Percentiles rank a stretch among this genome's conserved stretches.
Conservation (phyloP, 345 rosid genomes). For the Gossypium mustelinum region DNA sequence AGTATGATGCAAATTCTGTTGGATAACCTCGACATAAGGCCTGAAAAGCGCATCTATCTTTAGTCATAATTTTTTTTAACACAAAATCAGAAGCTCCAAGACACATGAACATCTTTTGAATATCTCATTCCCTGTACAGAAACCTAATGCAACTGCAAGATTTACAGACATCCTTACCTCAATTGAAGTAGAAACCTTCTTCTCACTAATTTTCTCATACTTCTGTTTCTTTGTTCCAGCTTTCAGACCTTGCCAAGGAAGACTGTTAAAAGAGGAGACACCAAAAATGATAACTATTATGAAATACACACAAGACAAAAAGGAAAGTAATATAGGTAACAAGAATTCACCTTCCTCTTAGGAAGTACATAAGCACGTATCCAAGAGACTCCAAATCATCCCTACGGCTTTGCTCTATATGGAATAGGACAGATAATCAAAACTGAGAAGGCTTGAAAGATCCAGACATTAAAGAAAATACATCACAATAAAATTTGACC, state of each 20-base stretch:
- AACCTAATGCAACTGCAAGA: neutral
- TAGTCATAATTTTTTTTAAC: conserved; percentile 7
- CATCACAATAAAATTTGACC: neutral
- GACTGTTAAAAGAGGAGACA: conserved; percentile 41
- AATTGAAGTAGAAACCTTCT: conserved; percentile 88
- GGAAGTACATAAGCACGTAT: conserved; percentile 91
- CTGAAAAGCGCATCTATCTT: conserved; percentile 36
- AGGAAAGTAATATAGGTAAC: neutral
- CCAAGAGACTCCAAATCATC: conserved; percentile 99
- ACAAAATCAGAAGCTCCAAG: conserved; percentile 33
- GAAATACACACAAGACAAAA: conserved; percentile 2
- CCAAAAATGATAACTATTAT: conserved; percentile 13
- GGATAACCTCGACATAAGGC: conserved; percentile 78
- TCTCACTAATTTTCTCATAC: conserved; percentile 95
- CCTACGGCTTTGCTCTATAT: conserved; percentile 59
- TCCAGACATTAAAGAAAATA: neutral
- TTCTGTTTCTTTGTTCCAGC: conserved; percentile 98
- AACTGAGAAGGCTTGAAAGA: neutral
- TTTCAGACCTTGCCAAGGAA: conserved; percentile 99
- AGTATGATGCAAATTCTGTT: conserved; percentile 2
- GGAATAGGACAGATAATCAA: neutral
- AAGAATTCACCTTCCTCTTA: conserved; percentile 80
- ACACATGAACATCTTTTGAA: conserved; percentile 54
- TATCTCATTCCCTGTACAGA: conserved; percentile 23
- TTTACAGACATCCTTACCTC: conserved; percentile 31